Base-by-base conservation (phyloP, 495 filamentous ascomycete species). In the Penicillium coffeae region DNA sequence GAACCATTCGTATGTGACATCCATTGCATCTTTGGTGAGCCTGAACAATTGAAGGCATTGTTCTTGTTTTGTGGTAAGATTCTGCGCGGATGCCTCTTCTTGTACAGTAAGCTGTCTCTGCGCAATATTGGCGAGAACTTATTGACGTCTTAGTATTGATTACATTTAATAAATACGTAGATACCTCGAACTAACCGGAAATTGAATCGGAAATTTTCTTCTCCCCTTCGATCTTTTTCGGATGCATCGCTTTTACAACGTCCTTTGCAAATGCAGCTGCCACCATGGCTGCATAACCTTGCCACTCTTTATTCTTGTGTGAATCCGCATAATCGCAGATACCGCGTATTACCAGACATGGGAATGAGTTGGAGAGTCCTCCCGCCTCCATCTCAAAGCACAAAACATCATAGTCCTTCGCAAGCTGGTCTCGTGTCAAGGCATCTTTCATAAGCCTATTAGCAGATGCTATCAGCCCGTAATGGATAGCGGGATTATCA, bases 311-410 rank as follows among this genome's bases (percentile, higher is more conserved):
- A 47, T 72, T 67, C 52, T 73, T 74, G 42, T 73, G 71, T 8
- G 62, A 61, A 47, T 75, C 70, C 2, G 65, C 54, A 48, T 73
- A 75, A 51, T 75, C 70, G 47, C 60, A 66, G n/a, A 71, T 64
- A 0, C 71, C 71, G 38, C 65, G 56, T 20, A 75, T 64, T 3
- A 73, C 60, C 10, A 72, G 41, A 45, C 65, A 72, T 45, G 48
- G 62, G 36, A 70, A 65, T 18, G 61, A 40, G 47, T 70, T 48
- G 62, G 64, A 69, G 15, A 75, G 32, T 1, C 73, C 72, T 16
- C 71, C 72, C 8, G 69, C 72, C 54, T 74, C 72, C 64, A 74
- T 75, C 36, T 76, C 72, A 38, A 71, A 58, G 32, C 65, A 70
- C 20, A 50, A 48, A 3, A 57, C 45, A 10, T 48, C 48, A 3